Conservation (phyloP, 2,329 filamentous ascomycete genomes). For the Fonsecaea pedrosoi region DNA sequence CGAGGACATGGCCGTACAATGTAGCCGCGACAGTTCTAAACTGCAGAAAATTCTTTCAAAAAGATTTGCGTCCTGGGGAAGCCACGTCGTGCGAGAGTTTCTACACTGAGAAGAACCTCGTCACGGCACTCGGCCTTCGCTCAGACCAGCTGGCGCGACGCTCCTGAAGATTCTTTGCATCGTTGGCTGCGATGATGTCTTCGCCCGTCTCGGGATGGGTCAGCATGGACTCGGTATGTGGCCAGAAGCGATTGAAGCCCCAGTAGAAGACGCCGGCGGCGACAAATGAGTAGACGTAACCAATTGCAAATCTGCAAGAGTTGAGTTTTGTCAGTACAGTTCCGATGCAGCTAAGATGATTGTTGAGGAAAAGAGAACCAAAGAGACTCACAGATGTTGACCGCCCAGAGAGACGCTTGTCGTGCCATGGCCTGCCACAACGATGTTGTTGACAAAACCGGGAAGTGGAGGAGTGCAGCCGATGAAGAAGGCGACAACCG, state of each 20-base stretch:
- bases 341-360: neutral
- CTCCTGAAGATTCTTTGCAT: constrained; percentile 32
- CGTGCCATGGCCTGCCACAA: constrained; percentile 29
- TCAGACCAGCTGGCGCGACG: constrained; percentile 30
- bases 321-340: constrained; percentile 16
- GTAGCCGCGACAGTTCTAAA: too few species aligned
- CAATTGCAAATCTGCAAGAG: constrained; percentile 29
- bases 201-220: constrained; percentile 35
- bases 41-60: too few species aligned
- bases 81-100: neutral
- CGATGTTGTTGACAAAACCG: constrained; percentile 48
- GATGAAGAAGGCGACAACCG: constrained; percentile 35
- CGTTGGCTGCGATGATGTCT: constrained; percentile 37
- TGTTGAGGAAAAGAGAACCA: constrained; percentile 2
- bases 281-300: constrained; percentile 37
- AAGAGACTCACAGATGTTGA: constrained; percentile 29
- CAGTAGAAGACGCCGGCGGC: constrained; percentile 38
- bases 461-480: constrained; percentile 48
- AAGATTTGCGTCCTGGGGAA: neutral
- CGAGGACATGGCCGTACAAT: too few species aligned
- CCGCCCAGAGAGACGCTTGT: constrained; percentile 35
- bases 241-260: constrained; percentile 38
- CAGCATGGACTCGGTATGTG: constrained; percentile 35
- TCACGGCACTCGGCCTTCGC: constrained; percentile 30
- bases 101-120: constrained; percentile 35